Evolutionary conservation across 192 early-diverging fungal species (phyloP), one percentile per base, ranked within the genome.

Genomic region (Backusella macrospora): DNA sequence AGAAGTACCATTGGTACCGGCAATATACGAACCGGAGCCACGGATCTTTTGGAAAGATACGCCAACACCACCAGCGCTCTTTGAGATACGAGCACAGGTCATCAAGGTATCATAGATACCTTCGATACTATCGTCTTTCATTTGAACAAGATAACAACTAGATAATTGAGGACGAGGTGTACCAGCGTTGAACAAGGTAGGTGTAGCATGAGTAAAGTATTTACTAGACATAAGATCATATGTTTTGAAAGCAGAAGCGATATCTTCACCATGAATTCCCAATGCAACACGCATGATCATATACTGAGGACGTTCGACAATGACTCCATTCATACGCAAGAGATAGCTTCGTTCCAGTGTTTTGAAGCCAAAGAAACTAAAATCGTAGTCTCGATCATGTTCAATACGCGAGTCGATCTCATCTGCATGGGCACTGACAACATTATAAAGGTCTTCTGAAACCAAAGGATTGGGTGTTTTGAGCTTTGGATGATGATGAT

Each of bases 321-420:
- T 89, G 16, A 73, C 52, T 69, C 90, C 87, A 76, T 93, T 91
- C 82, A 97, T 90, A 55, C 90, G 87, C 66, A 98, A 80, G 42
- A 99, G 86, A 79, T 99, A 99, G 59, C 90, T 92, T 59, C 94
- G 91, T 84, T 99, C 97, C 4, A 99, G 86, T 16, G 97, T 99
- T 86, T 99, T 99, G 92, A 97, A 99, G 16, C 96, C 97, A 90
- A 99, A 99, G 88, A 92, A 99, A 82, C 96, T 96, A 89, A 96
- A 97, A 77, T 90, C 93, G 78, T 95, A 97, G 79, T 99, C 97
- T 70, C 96, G 92, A 72, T 95, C 90, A 82, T 96, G 96, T 77
- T 93, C 91, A 62, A 99, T 89, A 70, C 94, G 93, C 52, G 92
- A 86, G 84, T 99, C 90, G 78, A 99, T 83, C 48, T 83, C 79